phyloP scores from a whole-genome alignment of 2,329 filamentous ascomycete genomes.

The Aspergillus felis region DNA sequence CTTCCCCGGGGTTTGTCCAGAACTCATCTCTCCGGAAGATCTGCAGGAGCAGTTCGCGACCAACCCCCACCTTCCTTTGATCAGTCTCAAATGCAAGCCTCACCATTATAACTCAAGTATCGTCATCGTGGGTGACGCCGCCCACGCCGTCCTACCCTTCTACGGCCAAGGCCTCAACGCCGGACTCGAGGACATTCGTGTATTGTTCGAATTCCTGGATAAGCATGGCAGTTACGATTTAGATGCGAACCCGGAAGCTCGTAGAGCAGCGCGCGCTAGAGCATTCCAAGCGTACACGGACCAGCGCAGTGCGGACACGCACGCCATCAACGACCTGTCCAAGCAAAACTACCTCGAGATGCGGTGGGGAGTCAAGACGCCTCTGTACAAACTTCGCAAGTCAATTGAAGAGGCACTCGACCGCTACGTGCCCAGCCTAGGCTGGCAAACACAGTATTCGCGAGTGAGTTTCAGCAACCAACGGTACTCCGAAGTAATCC shows the following conservation, averaged over 20 bases:
- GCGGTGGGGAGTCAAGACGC: constrained; percentile 77
- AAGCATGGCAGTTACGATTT: constrained; percentile 50
- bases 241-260: constrained; percentile 38
- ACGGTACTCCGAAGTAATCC: constrained; percentile 77
- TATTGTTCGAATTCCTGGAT: constrained; percentile 80
- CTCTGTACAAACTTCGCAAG: constrained; percentile 76
- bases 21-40: constrained; percentile 56
- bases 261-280: constrained; percentile 37
- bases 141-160: constrained; percentile 97
- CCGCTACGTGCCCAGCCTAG: constrained; percentile 68
- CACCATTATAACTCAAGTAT: constrained; percentile 75
- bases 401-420: constrained; percentile 79
- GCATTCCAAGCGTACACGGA: constrained; percentile 71
- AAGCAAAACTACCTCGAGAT: constrained; percentile 92
- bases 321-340: constrained; percentile 89
- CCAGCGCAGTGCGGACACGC: constrained; percentile 70
- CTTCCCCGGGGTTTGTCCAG: constrained; percentile 77
- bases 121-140: constrained; percentile 87
- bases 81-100: constrained; percentile 87
- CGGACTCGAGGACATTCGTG: constrained; percentile 86
- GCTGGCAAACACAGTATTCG: constrained; percentile 90
- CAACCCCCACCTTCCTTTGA: constrained; percentile 88
- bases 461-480: constrained; percentile 92
- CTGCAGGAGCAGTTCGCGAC: constrained; percentile 69
- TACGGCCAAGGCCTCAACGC: constrained; percentile 99